Conservation (phyloP, 129 eudicot genomes). For the Flaveria ramosissima region DNA sequence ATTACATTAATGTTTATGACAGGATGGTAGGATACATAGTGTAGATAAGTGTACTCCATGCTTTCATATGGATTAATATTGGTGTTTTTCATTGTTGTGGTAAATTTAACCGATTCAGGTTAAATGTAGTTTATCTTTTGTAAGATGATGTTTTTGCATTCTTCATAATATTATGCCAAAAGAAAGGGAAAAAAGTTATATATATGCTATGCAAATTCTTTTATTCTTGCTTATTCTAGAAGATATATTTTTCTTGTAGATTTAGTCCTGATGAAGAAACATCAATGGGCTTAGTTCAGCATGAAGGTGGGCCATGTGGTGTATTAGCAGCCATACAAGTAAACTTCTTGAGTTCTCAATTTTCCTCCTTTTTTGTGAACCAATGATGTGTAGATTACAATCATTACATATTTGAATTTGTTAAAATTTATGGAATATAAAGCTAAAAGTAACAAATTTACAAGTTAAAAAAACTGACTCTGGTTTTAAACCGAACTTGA, state of each 20-base stretch:
- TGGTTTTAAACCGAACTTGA: neutral
- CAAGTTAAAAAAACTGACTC: neutral
- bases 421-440: neutral
- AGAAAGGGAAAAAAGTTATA: neutral
- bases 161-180: slow-evolving; percentile 3
- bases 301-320: slow-evolving; percentile 99
- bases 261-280: slow-evolving; percentile 97
- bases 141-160: neutral
- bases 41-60: slow-evolving; percentile 13
- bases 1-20: neutral
- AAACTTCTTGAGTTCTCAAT: slow-evolving; percentile 42
- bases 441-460: neutral
- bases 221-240: slow-evolving; percentile 25
- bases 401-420: neutral
- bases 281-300: slow-evolving; percentile 98
- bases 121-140: no score
- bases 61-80: neutral
- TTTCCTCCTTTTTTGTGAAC: slow-evolving; percentile 16
- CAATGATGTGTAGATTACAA: slow-evolving; percentile 15
- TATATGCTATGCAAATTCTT: slow-evolving; percentile 15
- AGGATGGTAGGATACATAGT: slow-evolving; percentile 11
- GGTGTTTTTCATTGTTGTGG: neutral
- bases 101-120: neutral
- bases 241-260: slow-evolving; percentile 46
- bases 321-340: slow-evolving; percentile 97